phyloP scores from a whole-genome alignment of 2,329 filamentous ascomycete genomes.

The Phaeoacremonium minimum region DNA sequence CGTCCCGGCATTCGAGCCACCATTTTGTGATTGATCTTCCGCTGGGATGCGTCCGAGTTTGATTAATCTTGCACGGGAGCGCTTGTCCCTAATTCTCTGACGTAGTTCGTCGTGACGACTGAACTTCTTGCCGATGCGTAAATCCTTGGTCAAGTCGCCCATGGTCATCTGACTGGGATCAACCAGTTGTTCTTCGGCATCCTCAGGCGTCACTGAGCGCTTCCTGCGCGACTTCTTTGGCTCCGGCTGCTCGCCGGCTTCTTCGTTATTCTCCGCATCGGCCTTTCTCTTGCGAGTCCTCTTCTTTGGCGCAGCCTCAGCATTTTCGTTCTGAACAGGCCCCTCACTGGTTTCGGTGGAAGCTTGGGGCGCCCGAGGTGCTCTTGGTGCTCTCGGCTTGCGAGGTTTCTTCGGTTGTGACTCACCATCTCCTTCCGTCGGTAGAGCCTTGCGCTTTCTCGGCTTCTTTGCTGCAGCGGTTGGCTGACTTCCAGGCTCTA shows the following conservation, averaged over 20 bases:
- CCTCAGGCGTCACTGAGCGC: constrained; percentile 55
- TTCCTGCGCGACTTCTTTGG: constrained; percentile 25
- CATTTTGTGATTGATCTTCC: constrained; percentile 3
- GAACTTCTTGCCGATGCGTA: constrained; percentile 70
- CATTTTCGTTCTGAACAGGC: constrained; percentile 8
- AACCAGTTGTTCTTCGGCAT: constrained; percentile 58
- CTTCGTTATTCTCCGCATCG: constrained; percentile 1
- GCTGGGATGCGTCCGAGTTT: constrained; percentile 7
- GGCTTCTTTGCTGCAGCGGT: constrained; percentile 7
- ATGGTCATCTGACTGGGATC: constrained; percentile 66
- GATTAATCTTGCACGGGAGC: constrained; percentile 4
- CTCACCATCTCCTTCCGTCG: constrained; percentile 10
- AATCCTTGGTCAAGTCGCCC: constrained; percentile 66
- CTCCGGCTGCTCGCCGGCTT: constrained; percentile 15
- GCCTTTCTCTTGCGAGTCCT: constrained; percentile 9
- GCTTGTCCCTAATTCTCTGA: constrained; percentile 53
- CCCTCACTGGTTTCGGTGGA: not conserved
- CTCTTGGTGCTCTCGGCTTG: not conserved
- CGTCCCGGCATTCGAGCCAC: constrained; percentile 12
- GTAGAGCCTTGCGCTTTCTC: constrained; percentile 15
- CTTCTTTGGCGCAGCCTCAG: constrained; percentile 11
- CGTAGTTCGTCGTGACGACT: constrained; percentile 70
- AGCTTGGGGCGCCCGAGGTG: not conserved
- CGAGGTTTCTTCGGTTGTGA: constrained; percentile 1
- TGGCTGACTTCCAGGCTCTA: not conserved